Percentiles rank a stretch among this genome's conserved stretches.
Evolutionary conservation across 768 basidiomycete genomes (phyloP).

Genomic region (Lactifluus volemus): DNA sequence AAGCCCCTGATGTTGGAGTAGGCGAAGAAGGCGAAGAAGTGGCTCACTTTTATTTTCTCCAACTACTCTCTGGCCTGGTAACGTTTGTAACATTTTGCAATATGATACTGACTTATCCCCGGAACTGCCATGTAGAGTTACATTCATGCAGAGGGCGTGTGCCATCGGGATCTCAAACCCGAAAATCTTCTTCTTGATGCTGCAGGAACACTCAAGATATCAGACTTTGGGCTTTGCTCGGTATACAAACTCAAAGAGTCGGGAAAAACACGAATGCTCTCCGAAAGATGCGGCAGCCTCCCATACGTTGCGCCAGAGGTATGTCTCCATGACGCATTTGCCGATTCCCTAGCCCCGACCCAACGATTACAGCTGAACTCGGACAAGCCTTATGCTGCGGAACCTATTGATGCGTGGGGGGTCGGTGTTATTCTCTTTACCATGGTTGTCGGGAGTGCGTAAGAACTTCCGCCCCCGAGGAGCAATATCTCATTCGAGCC

Average conservation of each 20-base stretch:
- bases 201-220: slow-evolving; percentile 81
- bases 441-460: slow-evolving; percentile 80
- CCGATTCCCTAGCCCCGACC: neutral
- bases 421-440: slow-evolving; percentile 92
- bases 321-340: slow-evolving; percentile 15
- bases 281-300: slow-evolving; percentile 82
- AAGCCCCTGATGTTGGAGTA: slow-evolving; percentile 87
- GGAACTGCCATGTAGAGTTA: slow-evolving; percentile 44
- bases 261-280: slow-evolving; percentile 67
- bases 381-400: slow-evolving; percentile 68
- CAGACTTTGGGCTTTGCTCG: slow-evolving; percentile 90
- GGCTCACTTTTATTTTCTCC: slow-evolving; percentile 84
- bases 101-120: neutral
- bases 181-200: slow-evolving; percentile 88
- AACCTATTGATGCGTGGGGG: slow-evolving; percentile 95
- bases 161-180: slow-evolving; percentile 94
- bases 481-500: neutral
- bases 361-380: slow-evolving; percentile 45
- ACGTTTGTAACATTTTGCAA: slow-evolving; percentile 21
- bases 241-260: slow-evolving; percentile 80
- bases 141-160: slow-evolving; percentile 84
- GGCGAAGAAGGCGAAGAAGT: slow-evolving; percentile 78
- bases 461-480: slow-evolving; percentile 8
- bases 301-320: slow-evolving; percentile 96
- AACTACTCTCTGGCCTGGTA: slow-evolving; percentile 79